Percentiles rank a stretch among this genome's conserved stretches.
Conservation (phyloP, 2,329 filamentous ascomycete species). For the Paracamarosporium sp. region DNA sequence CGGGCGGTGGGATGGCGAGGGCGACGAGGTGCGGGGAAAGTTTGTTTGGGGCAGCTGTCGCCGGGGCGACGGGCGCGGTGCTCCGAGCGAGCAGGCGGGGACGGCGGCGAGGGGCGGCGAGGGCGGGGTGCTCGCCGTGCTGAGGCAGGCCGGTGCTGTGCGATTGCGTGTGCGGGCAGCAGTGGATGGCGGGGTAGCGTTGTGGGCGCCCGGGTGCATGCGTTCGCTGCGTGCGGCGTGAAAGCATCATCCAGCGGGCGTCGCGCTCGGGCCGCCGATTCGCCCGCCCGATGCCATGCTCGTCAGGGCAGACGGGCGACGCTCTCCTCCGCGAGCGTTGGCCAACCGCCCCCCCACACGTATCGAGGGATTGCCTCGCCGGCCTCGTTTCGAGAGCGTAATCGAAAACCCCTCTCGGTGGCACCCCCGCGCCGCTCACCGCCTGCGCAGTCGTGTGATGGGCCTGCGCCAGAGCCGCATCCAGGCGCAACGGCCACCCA, state of each 20-base stretch:
- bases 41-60: constrained; percentile 1
- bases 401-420: background rate
- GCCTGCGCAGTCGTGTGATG: too few relatives aligned
- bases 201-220: too few relatives aligned
- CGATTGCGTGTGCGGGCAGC: too few relatives aligned
- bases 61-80: background rate
- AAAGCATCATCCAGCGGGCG: too few relatives aligned
- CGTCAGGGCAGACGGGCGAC: background rate
- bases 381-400: constrained; percentile 1
- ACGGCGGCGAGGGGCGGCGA: too few relatives aligned
- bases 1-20: background rate
- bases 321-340: background rate
- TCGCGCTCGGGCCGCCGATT: too few relatives aligned
- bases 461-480: background rate
- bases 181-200: too few relatives aligned
- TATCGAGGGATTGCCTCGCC: background rate
- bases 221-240: too few relatives aligned
- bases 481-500: background rate
- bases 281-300: too few relatives aligned
- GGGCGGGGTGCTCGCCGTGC: too few relatives aligned
- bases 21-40: background rate
- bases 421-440: background rate
- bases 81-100: too few relatives aligned
- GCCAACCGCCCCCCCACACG: background rate
- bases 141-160: too few relatives aligned